Evolutionary conservation across 495 filamentous ascomycete genomes (phyloP), one percentile per base, ranked within the genome.

Genomic region (Hypomontagnella monticulosa): DNA sequence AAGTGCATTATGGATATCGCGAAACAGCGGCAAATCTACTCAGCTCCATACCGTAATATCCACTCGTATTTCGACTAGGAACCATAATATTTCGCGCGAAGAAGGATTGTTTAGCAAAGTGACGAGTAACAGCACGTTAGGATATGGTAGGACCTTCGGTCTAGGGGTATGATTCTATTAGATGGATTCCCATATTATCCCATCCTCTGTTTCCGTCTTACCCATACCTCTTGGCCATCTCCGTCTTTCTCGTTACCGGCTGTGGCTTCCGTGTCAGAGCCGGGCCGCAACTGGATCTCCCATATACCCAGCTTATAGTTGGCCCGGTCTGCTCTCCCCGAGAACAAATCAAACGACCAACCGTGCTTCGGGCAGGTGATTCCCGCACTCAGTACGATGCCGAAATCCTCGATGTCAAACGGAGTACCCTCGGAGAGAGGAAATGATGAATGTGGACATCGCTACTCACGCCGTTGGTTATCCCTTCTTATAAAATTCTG

Each of bases 321-420:
- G n/a, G 80, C 83, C 0, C 83, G 80, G 56, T 88, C 85, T 4
- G 76, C 77, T 57, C 73, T 72, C 2, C 85, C 85, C 0, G 85
- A 80, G 55, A 83, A 81, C 19, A 88, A 62, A 67, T 88, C 85
- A 70, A 87, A 87, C 0, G 84, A 85, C 85, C 85, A 88, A 36
- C 75, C 79, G 61, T 88, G 85, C 64, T 87, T 87, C 1, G 85
- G 84, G 65, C 85, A 88, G 5, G 81, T 84, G 12, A 88, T 73
- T 0, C 85, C 85, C 1, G 81, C 75, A 57, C 79, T 82, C 44
- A 82, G 57, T 10, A 73, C 72, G 20, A 82, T 66, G 9, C 85
- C 85, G 57, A 87, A 88, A 63, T 88, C 85, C 59, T 88, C 86
- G 61, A 88, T 88, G 33, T 88, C 86, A 56, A 87, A 87, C 3